phyloP scores from a whole-genome alignment of 2,329 filamentous ascomycete species.

The Cercospora sp. region DNA sequence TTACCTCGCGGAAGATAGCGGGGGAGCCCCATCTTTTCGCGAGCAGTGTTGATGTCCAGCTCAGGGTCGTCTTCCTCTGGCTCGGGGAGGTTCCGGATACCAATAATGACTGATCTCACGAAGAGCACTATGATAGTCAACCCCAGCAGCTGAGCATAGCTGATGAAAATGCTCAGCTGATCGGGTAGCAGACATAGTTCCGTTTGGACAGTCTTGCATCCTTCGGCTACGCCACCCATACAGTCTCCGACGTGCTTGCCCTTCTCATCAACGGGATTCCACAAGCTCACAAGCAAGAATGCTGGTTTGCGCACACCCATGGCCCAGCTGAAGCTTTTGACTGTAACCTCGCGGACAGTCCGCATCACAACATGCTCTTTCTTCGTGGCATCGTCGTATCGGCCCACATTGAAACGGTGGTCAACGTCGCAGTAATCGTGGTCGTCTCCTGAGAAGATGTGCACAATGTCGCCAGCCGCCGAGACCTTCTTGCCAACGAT shows the following conservation, averaged over 20 bases:
- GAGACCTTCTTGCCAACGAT: constrained; percentile 70
- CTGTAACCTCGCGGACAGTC: constrained; percentile 74
- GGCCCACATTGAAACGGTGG: constrained; percentile 57
- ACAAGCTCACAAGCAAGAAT: constrained; percentile 84
- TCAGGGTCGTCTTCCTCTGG: constrained; percentile 18
- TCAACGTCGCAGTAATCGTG: constrained; percentile 95
- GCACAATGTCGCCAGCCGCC: constrained; percentile 67
- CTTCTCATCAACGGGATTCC: constrained; percentile 76
- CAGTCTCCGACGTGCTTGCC: constrained; percentile 33
- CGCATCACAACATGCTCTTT: constrained; percentile 52
- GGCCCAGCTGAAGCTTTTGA: constrained; percentile 92
- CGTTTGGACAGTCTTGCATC: constrained; percentile 70
- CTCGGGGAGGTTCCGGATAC: constrained; percentile 26
- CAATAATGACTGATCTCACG: constrained; percentile 46
- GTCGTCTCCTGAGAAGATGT: constrained; percentile 93
- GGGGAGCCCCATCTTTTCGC: constrained; percentile 16
- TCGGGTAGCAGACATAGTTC: constrained; percentile 89
- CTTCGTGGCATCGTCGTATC: constrained; percentile 39
- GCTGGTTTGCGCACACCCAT: constrained; percentile 91
- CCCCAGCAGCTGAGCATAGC: constrained; percentile 67
- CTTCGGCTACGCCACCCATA: constrained; percentile 20
- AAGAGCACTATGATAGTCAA: constrained; percentile 54
- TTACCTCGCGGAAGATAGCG: constrained; percentile 14
- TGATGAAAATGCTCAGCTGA: constrained; percentile 79
- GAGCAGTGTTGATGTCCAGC: constrained; percentile 13